Evolutionary conservation across 116 monocot genomes (phyloP), one percentile per base, ranked within the genome.

Genomic region (Phalaenopsis hybrid): DNA sequence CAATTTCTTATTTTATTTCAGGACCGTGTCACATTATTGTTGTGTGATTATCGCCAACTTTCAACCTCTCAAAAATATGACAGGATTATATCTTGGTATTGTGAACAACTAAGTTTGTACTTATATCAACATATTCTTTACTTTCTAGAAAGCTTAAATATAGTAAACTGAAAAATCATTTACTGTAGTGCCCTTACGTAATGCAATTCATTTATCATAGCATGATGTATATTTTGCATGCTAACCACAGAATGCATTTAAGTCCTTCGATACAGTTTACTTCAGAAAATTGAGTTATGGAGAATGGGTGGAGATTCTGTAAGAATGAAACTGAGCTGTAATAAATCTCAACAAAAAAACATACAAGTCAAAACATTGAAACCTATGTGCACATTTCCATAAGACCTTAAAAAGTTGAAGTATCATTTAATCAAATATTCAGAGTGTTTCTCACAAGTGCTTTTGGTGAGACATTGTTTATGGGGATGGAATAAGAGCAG

Each of bases 61-160:
- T 82, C 88, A 76, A 75, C 78, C 50, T 79, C 57, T 57, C 80
- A 82, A 55, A 95, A 88, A 84, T 95, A 84, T 76, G 92, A 95
- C 85, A 84, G 95, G 76, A 95, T 95, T 70, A 91, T 95, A 79
- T 92, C 92, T 78, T 95, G 95, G 95, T 95, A 86, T 11, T 78
- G 12, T 75, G 45, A 69, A 33, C 69, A 68, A 25, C 50, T 16
- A 80, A 50, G 23, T 83, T 76, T 57, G 34, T 75, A 43, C 21
- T 75, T 5, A 16, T 46, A 9, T 16, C 37, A 72, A 72, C 12
- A 28, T 68, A 31, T 68, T 37, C 41, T 72, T 72, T 37, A 16
- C 37, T 72, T 72, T 72, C 20, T 72, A 72, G 37, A 72, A 72
- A 37, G 4, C 10, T 72, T 72, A 15, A 34, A 37, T 15, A 41